These are phyloP conservation scores for Cupressus sempervirens DNA, from an alignment of 75 land plant species.

Conservation along the genomic window DNA sequence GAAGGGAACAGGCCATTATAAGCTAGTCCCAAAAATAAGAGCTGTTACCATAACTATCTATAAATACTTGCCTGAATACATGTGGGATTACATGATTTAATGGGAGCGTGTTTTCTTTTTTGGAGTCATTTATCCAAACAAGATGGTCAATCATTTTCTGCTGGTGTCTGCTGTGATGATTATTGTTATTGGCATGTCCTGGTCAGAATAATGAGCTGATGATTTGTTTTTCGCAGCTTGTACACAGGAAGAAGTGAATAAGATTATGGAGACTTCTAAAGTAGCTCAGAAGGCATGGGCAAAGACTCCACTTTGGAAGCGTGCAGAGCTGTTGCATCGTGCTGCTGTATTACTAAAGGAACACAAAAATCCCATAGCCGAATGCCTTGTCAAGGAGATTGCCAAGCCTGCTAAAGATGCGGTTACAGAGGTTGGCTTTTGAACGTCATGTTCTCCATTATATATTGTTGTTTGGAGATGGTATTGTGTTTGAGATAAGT, in stretches of 20 bases:
- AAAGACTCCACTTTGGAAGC: constrained; percentile 84
- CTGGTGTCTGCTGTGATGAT: no score
- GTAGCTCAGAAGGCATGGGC: constrained; percentile 81
- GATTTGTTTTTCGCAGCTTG: constrained; percentile 51
- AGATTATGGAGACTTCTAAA: constrained; percentile 66
- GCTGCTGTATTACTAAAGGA: constrained; percentile 88
- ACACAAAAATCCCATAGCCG: constrained; percentile 80
- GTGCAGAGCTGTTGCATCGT: constrained; percentile 87
- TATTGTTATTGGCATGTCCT: background rate
- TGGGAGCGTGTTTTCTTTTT: background rate
- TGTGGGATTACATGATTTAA: no score
- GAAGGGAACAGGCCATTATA: no score
- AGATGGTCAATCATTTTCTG: background rate
- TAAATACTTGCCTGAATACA: no score
- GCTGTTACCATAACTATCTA: no score
- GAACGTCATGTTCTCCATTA: background rate
- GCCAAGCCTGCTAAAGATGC: constrained; percentile 90
- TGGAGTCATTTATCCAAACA: background rate
- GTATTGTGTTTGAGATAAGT: background rate
- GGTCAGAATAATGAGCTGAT: background rate
- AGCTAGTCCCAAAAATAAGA: no score
- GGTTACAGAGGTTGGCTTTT: constrained; percentile 61
- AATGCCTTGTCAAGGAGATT: constrained; percentile 86
- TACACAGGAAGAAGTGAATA: constrained; percentile 92
- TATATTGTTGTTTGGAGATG: background rate